Conservation (phyloP, 345 rosid species). For the Orychophragmus violaceus region DNA sequence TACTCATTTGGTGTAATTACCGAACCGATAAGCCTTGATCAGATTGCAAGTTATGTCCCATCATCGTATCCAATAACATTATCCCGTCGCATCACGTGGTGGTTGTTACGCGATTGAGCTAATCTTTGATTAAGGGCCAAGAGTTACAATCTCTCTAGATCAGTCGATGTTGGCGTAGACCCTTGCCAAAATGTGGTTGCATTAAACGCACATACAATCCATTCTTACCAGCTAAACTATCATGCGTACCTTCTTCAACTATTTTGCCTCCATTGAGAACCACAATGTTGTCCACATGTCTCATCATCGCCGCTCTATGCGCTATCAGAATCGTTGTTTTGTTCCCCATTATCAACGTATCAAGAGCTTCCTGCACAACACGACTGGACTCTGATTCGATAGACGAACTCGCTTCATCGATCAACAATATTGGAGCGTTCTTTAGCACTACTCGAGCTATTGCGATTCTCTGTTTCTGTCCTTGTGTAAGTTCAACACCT, state of each 20-base stretch:
- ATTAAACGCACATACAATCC: slow-evolving; percentile 92
- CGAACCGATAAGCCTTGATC: background rate
- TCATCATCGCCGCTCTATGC: slow-evolving; percentile 98
- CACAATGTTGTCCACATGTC: slow-evolving; percentile 96
- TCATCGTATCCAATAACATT: background rate
- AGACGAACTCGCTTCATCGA: slow-evolving; percentile 96
- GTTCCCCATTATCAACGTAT: slow-evolving; percentile 94
- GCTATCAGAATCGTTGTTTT: slow-evolving; percentile 97
- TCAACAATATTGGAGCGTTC: slow-evolving; percentile 86
- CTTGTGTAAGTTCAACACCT: slow-evolving; percentile 96
- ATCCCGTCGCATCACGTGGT: background rate
- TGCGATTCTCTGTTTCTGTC: slow-evolving; percentile 96
- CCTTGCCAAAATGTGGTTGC: slow-evolving; percentile 98
- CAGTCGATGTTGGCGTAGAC: slow-evolving; percentile 84
- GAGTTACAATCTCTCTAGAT: slow-evolving; percentile 29
- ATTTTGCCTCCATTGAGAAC: slow-evolving; percentile 96
- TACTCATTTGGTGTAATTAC: slow-evolving; percentile 5
- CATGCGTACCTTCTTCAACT: slow-evolving; percentile 95
- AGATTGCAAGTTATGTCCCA: slow-evolving; percentile 8
- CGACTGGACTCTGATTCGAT: slow-evolving; percentile 97
- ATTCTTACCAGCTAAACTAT: slow-evolving; percentile 69
- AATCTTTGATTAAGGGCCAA: slow-evolving; percentile 13
- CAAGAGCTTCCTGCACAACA: slow-evolving; percentile 98
- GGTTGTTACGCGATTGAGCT: slow-evolving; percentile 10
- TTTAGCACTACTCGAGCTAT: slow-evolving; percentile 92